Conservation (phyloP, 176 grass and related monocot species). For the Stipa capillata region DNA sequence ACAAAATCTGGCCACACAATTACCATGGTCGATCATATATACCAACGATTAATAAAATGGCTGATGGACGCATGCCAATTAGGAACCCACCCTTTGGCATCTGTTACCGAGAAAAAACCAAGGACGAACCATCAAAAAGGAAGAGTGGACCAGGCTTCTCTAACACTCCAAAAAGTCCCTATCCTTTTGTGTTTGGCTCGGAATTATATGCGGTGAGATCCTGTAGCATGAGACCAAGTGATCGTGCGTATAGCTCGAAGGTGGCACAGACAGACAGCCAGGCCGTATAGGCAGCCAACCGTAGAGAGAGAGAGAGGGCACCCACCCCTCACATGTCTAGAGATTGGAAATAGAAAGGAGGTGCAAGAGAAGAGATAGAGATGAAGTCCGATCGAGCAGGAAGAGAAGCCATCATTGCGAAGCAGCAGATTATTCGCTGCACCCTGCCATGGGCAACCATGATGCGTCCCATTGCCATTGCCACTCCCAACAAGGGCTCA, state of each 20-base stretch:
- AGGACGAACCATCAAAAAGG: not conserved
- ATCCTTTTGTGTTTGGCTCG: not conserved
- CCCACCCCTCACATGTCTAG: not conserved
- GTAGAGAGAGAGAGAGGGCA: no score
- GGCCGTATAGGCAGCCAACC: not conserved
- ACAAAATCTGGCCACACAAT: no score
- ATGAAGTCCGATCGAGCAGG: not conserved
- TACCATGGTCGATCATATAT: no score
- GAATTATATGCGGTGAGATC: no score
- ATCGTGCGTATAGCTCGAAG: not conserved
- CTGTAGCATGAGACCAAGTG: not conserved
- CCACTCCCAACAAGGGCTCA: not conserved
- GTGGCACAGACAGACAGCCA: constrained; percentile 1
- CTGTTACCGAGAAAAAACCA: not conserved
- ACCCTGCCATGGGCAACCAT: constrained; percentile 28
- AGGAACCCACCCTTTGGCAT: no score
- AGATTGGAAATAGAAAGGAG: not conserved
- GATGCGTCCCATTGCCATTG: constrained; percentile 1
- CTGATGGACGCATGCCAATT: no score
- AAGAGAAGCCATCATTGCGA: constrained; percentile 31
- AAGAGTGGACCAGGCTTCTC: not conserved
- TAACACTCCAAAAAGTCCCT: not conserved
- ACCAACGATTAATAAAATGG: no score
- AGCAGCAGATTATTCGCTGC: constrained; percentile 23
- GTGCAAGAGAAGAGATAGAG: not conserved